phyloP scores from a whole-genome alignment of 768 basidiomycete genomes.

The Kwoniella dendrophila region DNA sequence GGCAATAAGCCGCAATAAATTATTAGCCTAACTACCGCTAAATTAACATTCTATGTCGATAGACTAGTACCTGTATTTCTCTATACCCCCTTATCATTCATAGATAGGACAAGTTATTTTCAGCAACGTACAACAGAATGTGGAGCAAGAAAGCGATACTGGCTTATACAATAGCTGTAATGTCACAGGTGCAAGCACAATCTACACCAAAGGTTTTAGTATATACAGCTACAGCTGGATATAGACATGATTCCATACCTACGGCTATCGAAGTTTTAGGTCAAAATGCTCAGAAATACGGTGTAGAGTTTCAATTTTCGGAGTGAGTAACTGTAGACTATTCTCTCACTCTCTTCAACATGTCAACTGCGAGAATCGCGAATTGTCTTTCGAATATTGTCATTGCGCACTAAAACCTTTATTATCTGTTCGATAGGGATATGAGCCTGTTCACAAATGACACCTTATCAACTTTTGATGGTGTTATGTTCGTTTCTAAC shows the following conservation, averaged over 20 bases:
- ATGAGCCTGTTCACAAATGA: slow-evolving; percentile 62
- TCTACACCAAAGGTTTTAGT: slow-evolving; percentile 59
- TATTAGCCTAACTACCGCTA: no score
- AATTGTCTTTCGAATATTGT: no score
- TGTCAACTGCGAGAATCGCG: no score
- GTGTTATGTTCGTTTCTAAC: slow-evolving; percentile 69
- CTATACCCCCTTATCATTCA: no score
- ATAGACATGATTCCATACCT: slow-evolving; percentile 75
- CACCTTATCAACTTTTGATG: slow-evolving; percentile 65
- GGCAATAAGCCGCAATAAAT: no score
- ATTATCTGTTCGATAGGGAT: slow-evolving; percentile 55
- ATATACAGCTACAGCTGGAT: slow-evolving; percentile 67
- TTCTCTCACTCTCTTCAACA: not conserved
- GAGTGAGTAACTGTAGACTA: slow-evolving; percentile 57
- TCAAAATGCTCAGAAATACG: slow-evolving; percentile 59
- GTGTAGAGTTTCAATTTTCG: slow-evolving; percentile 66
- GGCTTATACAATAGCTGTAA: not conserved
- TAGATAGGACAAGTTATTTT: no score
- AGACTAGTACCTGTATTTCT: no score
- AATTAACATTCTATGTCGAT: no score
- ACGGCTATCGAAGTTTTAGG: slow-evolving; percentile 66
- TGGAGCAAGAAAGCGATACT: no score
- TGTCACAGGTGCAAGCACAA: slow-evolving; percentile 18
- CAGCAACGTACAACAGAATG: no score
- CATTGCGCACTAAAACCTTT: no score